These are phyloP conservation scores for Asterochloris sp. DNA, from an alignment of 139 green algal species.

Conservation along the genomic window DNA sequence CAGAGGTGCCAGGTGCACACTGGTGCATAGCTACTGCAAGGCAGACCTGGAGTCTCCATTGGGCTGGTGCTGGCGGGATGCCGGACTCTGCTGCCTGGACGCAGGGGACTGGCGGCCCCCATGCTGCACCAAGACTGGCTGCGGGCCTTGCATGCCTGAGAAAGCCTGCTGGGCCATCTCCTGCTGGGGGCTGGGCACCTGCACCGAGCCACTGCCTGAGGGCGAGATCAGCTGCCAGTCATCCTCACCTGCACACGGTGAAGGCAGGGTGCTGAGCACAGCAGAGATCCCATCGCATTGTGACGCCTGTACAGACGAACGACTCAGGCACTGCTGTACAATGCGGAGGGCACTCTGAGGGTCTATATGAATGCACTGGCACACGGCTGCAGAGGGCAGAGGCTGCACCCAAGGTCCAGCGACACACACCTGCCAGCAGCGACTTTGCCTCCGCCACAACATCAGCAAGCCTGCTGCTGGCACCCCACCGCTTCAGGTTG, in stretches of 20 bases:
- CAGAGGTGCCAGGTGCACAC: too few species aligned
- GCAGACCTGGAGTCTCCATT: not conserved
- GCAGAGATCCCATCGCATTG: not conserved
- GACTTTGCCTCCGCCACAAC: slow-evolving; percentile 4
- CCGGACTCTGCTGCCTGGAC: not conserved
- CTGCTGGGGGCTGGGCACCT: too few species aligned
- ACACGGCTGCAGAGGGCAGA: not conserved
- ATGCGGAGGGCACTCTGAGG: not conserved
- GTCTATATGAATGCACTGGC: not conserved
- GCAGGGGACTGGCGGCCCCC: too few species aligned
- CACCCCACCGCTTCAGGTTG: not conserved
- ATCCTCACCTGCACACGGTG: not conserved
- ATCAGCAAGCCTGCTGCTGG: slow-evolving; percentile 4
- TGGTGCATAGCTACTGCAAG: too few species aligned
- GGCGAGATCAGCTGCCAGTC: slow-evolving; percentile 15
- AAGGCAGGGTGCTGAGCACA: not conserved
- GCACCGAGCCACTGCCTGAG: not conserved
- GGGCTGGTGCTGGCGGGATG: not conserved
- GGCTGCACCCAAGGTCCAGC: not conserved
- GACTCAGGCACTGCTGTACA: not conserved
- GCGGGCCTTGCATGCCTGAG: too few species aligned
- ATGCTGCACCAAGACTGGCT: too few species aligned
- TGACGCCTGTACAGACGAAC: not conserved
- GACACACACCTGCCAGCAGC: not conserved
- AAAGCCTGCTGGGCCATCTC: too few species aligned